Base-by-base conservation (phyloP, 1,139 yeast species). In the Suhomyces chickasaworum region DNA sequence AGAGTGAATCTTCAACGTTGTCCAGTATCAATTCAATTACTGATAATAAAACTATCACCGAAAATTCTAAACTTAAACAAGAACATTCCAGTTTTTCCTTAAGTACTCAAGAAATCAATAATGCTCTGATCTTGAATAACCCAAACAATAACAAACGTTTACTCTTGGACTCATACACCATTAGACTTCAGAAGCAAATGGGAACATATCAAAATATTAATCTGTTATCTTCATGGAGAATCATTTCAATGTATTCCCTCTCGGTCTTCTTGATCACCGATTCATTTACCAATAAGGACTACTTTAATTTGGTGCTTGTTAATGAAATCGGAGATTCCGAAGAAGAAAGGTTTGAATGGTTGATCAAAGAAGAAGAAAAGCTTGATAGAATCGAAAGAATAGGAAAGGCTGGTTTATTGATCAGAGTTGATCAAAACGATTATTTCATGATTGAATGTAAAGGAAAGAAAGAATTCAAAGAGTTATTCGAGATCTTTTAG, bases 371-470 rank as follows among this genome's bases (percentile, higher is more conserved):
- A 31, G 69, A 65, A 21, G 67, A 64, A 4, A 69, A 63, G 45
- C 51, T 49, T 39, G 59, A 61, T 32, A 54, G 65, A 23, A 60
- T 74, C 36, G 74, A 73, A 51, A 61, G 65, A 46, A 73, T 75
- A 31, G 80, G 80, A 12, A 73, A 68, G 48, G 80, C 80, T 4
- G 80, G 77, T 7, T 60, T 75, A 51, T 63, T 75, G 53, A 63
- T 75, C 32, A 70, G 66, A 51, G 68, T 60, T 3, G 52, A 61
- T 12, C 61, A 61, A n/a, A 56, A 57, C 23, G 63, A 64, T 25
- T 64, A 70, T 39, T 75, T 56, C 56, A 74, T 75, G 79, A 63
- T 75, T 50, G 80, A 75, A 54, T 74, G 78, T 54, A 71, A 66
- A 56, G 80, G 80, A 3, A 73, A 68, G 54, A 72, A 64, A 52